These are phyloP conservation scores for Mycena indigotica DNA, from an alignment of 768 basidiomycete species.

Conservation along the genomic window DNA sequence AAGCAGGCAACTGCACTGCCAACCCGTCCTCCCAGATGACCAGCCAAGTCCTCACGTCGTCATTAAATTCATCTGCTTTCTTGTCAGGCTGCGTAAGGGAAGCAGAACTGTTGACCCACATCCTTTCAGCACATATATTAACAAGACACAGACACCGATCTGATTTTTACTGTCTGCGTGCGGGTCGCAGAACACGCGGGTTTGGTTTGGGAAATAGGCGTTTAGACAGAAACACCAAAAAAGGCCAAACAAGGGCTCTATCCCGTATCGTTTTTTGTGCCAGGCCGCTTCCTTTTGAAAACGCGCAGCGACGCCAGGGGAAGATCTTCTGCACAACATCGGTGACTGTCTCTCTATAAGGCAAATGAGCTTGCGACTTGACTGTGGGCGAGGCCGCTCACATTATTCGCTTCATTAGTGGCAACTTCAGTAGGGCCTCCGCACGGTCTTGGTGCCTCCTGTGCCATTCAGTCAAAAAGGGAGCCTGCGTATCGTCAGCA, in stretches of 20 bases:
- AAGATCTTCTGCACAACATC: constrained; percentile 16
- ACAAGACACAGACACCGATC: constrained; percentile 32
- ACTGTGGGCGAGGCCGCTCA: background rate
- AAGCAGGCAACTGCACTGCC: constrained; percentile 35
- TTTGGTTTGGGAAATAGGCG: constrained; percentile 12
- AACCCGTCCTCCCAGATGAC: constrained; percentile 39
- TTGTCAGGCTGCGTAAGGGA: background rate
- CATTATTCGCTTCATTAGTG: background rate
- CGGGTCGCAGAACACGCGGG: constrained; percentile 24
- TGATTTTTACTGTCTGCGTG: constrained; percentile 35
- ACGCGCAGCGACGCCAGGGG: constrained; percentile 23
- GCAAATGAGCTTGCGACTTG: background rate
- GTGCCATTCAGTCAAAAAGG: constrained; percentile 1
- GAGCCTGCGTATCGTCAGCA: background rate
- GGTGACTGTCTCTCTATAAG: background rate
- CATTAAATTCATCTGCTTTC: constrained; percentile 22
- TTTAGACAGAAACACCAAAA: constrained; percentile 36
- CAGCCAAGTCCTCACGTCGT: constrained; percentile 29
- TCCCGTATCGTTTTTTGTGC: constrained; percentile 18
- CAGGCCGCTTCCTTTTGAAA: constrained; percentile 14
- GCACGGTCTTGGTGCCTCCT: background rate
- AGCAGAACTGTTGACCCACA: background rate
- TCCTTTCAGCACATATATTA: constrained; percentile 28
- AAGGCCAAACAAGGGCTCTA: constrained; percentile 25
- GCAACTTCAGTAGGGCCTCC: background rate